Conservation (phyloP, 1,284 basidiomycete species). For the Grifola frondosa region DNA sequence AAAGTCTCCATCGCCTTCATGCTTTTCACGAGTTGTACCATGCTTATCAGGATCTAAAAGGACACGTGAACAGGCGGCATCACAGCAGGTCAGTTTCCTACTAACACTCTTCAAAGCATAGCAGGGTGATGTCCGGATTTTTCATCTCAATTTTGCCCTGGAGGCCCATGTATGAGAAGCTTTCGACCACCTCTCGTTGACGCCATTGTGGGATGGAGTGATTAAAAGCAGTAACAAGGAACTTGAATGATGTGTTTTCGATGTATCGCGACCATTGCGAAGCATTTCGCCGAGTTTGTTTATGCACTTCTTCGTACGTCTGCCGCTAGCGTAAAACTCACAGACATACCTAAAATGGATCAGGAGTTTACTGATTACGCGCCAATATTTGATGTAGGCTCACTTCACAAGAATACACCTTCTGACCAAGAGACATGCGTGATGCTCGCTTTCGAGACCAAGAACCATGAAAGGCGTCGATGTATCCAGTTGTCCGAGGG, state of each 20-base stretch:
- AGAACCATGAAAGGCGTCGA: slow-evolving; percentile 77
- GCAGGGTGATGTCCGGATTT: slow-evolving; percentile 75
- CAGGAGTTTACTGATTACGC: slow-evolving; percentile 11
- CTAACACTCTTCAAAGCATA: slow-evolving; percentile 89
- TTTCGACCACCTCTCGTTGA: slow-evolving; percentile 73
- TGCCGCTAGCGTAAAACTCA: slow-evolving; percentile 73
- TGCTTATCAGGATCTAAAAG: slow-evolving; percentile 51
- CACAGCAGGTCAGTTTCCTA: neutral
- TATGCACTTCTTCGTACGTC: slow-evolving; percentile 73
- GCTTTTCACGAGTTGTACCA: slow-evolving; percentile 43
- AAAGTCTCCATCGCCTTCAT: slow-evolving; percentile 69
- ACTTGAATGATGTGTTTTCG: slow-evolving; percentile 74
- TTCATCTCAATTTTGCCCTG: slow-evolving; percentile 84
- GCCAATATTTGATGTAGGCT: slow-evolving; percentile 23
- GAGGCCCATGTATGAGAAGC: slow-evolving; percentile 85
- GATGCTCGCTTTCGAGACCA: slow-evolving; percentile 66
- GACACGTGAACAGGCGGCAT: neutral
- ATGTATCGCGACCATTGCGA: slow-evolving; percentile 62
- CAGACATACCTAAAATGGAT: slow-evolving; percentile 62
- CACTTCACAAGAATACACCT: slow-evolving; percentile 87
- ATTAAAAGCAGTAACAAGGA: slow-evolving; percentile 77
- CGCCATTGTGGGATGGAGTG: slow-evolving; percentile 68
- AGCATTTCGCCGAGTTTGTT: slow-evolving; percentile 45
- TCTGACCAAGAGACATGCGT: slow-evolving; percentile 71
- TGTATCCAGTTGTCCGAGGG: slow-evolving; percentile 46